Percentiles rank a stretch among this genome's conserved stretches.
Evolutionary conservation across 345 rosid genomes (phyloP).

Genomic region (Lagerstroemia speciosa): DNA sequence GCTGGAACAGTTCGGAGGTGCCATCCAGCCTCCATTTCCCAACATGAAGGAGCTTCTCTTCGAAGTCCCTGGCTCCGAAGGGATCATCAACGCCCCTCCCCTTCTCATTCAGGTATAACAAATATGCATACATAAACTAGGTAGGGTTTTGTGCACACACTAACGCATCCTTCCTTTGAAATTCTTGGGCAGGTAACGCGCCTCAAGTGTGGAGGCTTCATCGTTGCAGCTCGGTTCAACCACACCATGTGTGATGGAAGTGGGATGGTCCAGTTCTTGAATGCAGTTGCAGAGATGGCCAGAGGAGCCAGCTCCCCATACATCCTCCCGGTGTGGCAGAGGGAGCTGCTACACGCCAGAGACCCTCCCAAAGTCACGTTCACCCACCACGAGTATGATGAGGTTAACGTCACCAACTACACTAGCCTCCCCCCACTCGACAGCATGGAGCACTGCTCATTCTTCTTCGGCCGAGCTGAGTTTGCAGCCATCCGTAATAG

Average conservation of each 20-base stretch:
- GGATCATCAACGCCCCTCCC: conserved; percentile 27
- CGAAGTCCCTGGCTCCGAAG: conserved; percentile 39
- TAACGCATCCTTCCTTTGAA: too few species aligned
- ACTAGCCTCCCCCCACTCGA: conserved; percentile 10
- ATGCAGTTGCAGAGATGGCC: conserved; percentile 35
- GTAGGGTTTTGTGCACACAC: too few species aligned
- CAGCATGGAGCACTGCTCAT: conserved; percentile 31
- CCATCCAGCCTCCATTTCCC: conserved; percentile 43
- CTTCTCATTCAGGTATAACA: conserved; percentile 38
- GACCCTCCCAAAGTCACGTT: conserved; percentile 26
- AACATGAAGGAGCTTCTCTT: conserved; percentile 39
- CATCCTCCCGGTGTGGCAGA: conserved; percentile 31
- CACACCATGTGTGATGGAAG: conserved; percentile 40
- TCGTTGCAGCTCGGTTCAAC: conserved; percentile 12
- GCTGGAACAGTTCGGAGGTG: conserved; percentile 32
- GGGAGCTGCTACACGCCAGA: conserved; percentile 28
- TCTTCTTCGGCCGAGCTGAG: conserved; percentile 36
- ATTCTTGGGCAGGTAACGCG: conserved; percentile 5
- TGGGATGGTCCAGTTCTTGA: conserved; percentile 32
- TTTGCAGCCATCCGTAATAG: conserved; percentile 24
- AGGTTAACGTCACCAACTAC: conserved; percentile 15
- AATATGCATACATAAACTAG: too few species aligned
- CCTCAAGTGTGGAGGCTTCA: conserved; percentile 13
- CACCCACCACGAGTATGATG: conserved; percentile 37
- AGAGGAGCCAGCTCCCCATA: conserved; percentile 28